Conservation (phyloP, 2,329 filamentous ascomycete genomes). For the Aspergillus hiratsukae region DNA sequence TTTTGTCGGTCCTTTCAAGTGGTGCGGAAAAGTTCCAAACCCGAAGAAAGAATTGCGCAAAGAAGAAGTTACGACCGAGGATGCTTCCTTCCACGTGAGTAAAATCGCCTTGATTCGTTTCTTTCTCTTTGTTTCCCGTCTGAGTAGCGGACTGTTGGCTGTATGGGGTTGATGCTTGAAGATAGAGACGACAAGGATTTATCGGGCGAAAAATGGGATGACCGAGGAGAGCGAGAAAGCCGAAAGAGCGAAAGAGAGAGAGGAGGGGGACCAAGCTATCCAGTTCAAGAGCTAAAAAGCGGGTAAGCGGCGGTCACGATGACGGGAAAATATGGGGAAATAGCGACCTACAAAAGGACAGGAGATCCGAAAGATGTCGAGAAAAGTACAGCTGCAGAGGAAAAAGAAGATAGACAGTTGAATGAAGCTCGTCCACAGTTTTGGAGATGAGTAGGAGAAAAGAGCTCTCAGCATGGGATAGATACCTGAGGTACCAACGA, state of each 20-base stretch:
- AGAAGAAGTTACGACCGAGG: neutral
- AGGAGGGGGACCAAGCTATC: neutral
- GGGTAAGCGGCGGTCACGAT: neutral
- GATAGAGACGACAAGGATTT: neutral
- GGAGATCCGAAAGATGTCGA: neutral
- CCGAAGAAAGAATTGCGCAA: neutral
- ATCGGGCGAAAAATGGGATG: neutral
- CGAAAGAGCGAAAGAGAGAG: neutral
- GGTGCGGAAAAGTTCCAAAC: neutral
- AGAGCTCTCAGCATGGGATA: neutral
- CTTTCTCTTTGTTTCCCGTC: neutral
- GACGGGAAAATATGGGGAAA: conserved; percentile 3
- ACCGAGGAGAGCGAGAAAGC: neutral
- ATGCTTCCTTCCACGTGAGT: neutral
- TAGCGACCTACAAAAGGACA: neutral
- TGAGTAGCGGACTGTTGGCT: neutral
- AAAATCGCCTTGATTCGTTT: neutral
- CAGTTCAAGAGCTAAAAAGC: neutral
- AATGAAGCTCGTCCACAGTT: conserved; percentile 11
- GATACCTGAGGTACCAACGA: neutral
- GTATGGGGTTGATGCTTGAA: neutral
- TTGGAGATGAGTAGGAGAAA: conserved; percentile 1
- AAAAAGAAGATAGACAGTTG: conserved; percentile 12
- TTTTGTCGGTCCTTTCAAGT: neutral
- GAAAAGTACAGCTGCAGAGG: neutral